Conservation (phyloP, 2,329 filamentous ascomycete genomes). For the Aspergillus sp. region DNA sequence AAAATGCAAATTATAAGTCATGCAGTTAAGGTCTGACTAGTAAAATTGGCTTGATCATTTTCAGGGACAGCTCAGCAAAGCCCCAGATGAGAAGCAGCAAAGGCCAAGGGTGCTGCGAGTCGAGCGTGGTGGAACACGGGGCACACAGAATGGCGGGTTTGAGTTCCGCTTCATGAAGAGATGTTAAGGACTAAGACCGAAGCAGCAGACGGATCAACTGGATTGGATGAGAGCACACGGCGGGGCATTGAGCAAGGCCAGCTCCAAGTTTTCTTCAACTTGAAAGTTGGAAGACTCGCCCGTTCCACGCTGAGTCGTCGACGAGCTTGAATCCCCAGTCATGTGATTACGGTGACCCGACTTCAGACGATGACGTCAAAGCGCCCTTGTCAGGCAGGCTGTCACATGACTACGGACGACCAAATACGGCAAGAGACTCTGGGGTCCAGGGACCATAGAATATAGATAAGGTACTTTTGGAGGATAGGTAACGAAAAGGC, state of each 20-base stretch:
- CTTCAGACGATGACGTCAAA: not conserved
- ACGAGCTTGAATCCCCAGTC: not conserved
- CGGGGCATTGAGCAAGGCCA: not conserved
- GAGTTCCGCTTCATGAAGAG: constrained; percentile 1
- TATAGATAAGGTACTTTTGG: too few relatives aligned
- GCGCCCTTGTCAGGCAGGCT: not conserved
- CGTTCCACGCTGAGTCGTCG: too few relatives aligned
- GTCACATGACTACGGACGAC: too few relatives aligned
- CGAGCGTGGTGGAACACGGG: constrained; percentile 19
- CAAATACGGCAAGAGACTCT: too few relatives aligned
- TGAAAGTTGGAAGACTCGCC: not conserved
- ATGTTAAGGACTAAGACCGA: not conserved
- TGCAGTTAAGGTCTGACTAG: constrained; percentile 7
- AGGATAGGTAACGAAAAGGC: too few relatives aligned
- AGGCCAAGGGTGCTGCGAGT: constrained; percentile 13
- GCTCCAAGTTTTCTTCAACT: not conserved
- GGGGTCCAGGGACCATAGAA: too few relatives aligned
- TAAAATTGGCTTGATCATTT: constrained; percentile 12
- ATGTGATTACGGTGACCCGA: not conserved
- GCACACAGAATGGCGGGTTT: constrained; percentile 6
- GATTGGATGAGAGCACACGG: not conserved
- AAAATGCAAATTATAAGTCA: constrained; percentile 1
- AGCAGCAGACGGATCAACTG: not conserved
- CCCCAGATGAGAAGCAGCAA: constrained; percentile 4
- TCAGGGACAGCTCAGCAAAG: constrained; percentile 18